Percentiles rank a stretch among this genome's conserved stretches.
These are phyloP conservation scores for Nematocida sp. DNA, from an alignment of 371 early-diverging fungal genomes.

Conservation along the genomic window DNA sequence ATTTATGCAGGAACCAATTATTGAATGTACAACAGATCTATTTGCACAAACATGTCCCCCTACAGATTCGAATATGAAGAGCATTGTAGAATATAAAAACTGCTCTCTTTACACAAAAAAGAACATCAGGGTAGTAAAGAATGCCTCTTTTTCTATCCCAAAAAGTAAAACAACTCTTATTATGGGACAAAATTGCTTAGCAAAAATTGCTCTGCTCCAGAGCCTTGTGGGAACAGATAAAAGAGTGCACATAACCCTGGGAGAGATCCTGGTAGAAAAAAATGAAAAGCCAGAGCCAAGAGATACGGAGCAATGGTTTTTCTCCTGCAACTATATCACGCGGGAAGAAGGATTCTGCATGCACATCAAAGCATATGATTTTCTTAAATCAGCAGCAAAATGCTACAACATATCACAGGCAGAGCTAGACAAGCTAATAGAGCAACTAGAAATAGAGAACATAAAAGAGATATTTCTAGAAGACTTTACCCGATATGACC, in stretches of 20 bases:
- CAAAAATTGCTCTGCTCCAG: neutral
- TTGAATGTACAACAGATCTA: too few species aligned
- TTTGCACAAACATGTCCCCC: too few species aligned
- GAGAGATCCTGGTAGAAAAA: neutral
- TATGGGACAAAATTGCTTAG: neutral
- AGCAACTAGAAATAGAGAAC: neutral
- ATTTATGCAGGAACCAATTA: too few species aligned
- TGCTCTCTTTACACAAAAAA: too few species aligned
- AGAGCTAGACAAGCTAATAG: conserved; percentile 6
- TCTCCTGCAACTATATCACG: neutral
- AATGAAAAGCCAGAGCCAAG: neutral
- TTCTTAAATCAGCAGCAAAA: neutral
- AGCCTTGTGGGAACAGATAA: neutral
- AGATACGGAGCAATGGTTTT: neutral
- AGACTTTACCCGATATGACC: conserved; percentile 28
- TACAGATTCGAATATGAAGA: too few species aligned
- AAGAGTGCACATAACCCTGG: neutral
- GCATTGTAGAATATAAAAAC: too few species aligned
- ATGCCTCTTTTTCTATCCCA: neutral
- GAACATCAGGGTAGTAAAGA: too few species aligned
- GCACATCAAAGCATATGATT: neutral
- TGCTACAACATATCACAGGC: neutral
- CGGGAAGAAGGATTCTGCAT: neutral
- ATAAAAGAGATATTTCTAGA: neutral
- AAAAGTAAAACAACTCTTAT: neutral